Conservation (phyloP, 2,329 filamentous ascomycete species). For the Colletotrichum neosansevieriae region DNA sequence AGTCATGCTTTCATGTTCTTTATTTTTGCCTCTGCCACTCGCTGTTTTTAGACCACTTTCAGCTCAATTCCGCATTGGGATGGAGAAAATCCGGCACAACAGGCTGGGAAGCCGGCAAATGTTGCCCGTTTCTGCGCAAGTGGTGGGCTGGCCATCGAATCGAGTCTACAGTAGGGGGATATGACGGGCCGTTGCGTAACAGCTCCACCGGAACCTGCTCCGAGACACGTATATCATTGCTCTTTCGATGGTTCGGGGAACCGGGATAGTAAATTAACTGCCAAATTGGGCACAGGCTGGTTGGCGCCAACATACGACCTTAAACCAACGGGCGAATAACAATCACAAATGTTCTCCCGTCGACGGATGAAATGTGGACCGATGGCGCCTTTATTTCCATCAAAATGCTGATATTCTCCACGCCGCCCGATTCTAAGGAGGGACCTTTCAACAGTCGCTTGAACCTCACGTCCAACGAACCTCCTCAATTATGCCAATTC, state of each 20-base stretch:
- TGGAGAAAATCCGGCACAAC: neutral
- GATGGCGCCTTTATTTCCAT: neutral
- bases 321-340: neutral
- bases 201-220: neutral
- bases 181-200: constrained; percentile 4
- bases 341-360: neutral
- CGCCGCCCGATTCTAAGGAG: neutral
- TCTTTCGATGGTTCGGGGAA: constrained; percentile 5
- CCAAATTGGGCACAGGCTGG: neutral
- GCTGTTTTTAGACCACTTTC: too few relatives aligned
- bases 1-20: too few relatives aligned
- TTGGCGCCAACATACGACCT: neutral
- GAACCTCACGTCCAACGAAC: neutral
- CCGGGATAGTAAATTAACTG: neutral
- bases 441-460: neutral
- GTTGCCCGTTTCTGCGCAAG: constrained; percentile 28
- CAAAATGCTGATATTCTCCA: constrained; percentile 1
- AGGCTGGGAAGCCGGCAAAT: neutral
- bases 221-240: neutral
- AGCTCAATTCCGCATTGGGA: too few relatives aligned
- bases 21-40: too few relatives aligned
- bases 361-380: constrained; percentile 2
- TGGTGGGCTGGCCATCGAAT: neutral
- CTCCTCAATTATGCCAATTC: constrained; percentile 11
- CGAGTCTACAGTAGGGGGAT: neutral